A percentile compares a stretch with the other conserved stretches of the same genome.
Conservation (phyloP, 345 rosid species). For the Hibiscus syriacus region DNA sequence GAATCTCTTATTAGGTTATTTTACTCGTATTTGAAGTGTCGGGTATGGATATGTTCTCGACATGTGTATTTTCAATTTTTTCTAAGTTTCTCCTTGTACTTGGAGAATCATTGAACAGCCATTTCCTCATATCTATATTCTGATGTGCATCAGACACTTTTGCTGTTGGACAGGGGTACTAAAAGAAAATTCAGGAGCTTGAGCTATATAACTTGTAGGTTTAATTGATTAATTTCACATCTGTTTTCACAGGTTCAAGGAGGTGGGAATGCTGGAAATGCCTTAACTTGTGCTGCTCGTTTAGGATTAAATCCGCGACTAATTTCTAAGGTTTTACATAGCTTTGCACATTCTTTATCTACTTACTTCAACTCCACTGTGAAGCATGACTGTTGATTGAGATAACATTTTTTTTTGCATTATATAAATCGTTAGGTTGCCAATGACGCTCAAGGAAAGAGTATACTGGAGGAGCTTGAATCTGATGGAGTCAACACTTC, state of each 20-base stretch:
- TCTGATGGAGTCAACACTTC: constrained; percentile 9
- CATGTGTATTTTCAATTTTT: neutral
- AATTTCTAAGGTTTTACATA: constrained; percentile 43
- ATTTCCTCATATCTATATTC: neutral
- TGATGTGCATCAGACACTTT: neutral
- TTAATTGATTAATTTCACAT: constrained; percentile 4
- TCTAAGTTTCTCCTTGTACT: neutral
- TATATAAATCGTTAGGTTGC: constrained; percentile 10
- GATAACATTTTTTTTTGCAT: neutral
- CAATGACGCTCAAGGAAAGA: constrained; percentile 12
- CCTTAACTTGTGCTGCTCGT: constrained; percentile 55
- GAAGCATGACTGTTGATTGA: neutral
- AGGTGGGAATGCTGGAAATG: constrained; percentile 72
- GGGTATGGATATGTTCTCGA: neutral
- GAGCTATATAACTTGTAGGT: neutral
- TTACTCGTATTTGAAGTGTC: neutral
- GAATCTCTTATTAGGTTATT: neutral
- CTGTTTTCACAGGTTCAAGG: constrained; percentile 45
- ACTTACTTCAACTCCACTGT: neutral
- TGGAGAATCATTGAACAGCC: neutral
- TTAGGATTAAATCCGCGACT: constrained; percentile 52
- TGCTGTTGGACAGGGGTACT: neutral
- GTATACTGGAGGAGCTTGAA: constrained; percentile 13
- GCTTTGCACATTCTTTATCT: neutral
- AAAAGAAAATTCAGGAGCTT: neutral